A percentile compares a stretch with the other conserved stretches of the same genome.
Evolutionary conservation across 306 rosid genomes (phyloP).

Genomic region (Trifolium repens): DNA sequence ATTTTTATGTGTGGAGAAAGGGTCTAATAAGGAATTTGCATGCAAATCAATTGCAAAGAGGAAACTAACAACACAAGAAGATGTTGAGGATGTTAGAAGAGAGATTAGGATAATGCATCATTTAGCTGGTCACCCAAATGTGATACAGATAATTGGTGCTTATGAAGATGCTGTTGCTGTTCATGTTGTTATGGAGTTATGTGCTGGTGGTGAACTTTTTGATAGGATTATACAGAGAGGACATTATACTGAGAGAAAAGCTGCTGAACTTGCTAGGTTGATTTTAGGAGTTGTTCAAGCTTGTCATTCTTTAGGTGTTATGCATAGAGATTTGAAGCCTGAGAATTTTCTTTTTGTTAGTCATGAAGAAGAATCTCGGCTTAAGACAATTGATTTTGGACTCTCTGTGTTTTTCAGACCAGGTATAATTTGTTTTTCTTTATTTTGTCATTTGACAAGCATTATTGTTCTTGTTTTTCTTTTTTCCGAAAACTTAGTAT

Average conservation of each 20-base stretch:
- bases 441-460: neutral
- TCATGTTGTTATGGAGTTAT: constrained; percentile 85
- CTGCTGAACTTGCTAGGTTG: constrained; percentile 80
- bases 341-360: constrained; percentile 82
- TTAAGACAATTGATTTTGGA: constrained; percentile 94
- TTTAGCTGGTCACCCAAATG: constrained; percentile 88
- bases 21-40: constrained; percentile 61
- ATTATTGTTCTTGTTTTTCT: neutral
- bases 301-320: constrained; percentile 91
- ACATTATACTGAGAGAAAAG: constrained; percentile 81
- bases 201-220: constrained; percentile 91
- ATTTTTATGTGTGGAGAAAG: constrained; percentile 68
- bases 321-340: constrained; percentile 94
- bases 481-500: no score
- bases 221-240: constrained; percentile 95
- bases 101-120: constrained; percentile 98
- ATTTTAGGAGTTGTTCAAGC: constrained; percentile 80
- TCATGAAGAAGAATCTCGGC: constrained; percentile 76
- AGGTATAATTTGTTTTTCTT: constrained; percentile 50
- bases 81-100: constrained; percentile 89
- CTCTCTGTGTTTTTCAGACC: constrained; percentile 90
- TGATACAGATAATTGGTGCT: constrained; percentile 75
- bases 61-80: constrained; percentile 80
- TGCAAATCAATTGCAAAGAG: constrained; percentile 91
- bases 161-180: constrained; percentile 91